Base-by-base conservation (phyloP, 768 basidiomycete species). In the Termitomyces sp. region DNA sequence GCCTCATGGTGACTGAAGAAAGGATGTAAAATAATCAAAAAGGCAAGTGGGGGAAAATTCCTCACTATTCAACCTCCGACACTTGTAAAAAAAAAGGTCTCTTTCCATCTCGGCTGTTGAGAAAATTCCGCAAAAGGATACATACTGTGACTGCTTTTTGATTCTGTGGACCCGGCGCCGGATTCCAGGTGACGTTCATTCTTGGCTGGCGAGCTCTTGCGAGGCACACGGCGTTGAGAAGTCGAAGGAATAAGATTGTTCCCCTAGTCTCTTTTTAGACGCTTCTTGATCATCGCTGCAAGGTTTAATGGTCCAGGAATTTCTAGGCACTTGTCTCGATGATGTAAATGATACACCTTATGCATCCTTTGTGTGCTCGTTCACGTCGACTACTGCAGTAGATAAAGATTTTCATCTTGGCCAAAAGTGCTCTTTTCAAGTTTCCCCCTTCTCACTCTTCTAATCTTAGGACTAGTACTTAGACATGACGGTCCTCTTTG, bases 171-270 rank as follows among this genome's bases (percentile, higher is more conserved):
- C n/a, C n/a, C n/a, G n/a, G n/a, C n/a, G n/a, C n/a, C n/a, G n/a
- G n/a, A n/a, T n/a, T n/a, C 34, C 34, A 39, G 37, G 6, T 39
- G 48, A 49, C 53, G 46, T 20, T 37, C 13, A 20, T 45, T 31
- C 5, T n/a, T 49, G 27, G 27, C 27, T 30, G 18, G 6, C 46
- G 24, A 24, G 45, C 22, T 47, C 34, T 36, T 49, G 58, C 61
- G 63, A 62, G 63, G 65, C 55, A 60, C 63, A 36, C 59, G 64
- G 62, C 15, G 9, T 53, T 49, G 13, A 22, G 52, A 58, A 56
- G 45, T 52, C 48, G 41, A 62, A 58, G 53, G 58, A 57, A 59
- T 56, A 53, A 62, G 49, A 48, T 58, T 50, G 15, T 45, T 15
- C 22, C 34, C 33, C 49, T 36, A 49, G 20, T 49, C 53, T 27